These are phyloP conservation scores for Phytophthora boehmeriae DNA, from an alignment of 352 stramenopile genomes.

Conservation along the genomic window DNA sequence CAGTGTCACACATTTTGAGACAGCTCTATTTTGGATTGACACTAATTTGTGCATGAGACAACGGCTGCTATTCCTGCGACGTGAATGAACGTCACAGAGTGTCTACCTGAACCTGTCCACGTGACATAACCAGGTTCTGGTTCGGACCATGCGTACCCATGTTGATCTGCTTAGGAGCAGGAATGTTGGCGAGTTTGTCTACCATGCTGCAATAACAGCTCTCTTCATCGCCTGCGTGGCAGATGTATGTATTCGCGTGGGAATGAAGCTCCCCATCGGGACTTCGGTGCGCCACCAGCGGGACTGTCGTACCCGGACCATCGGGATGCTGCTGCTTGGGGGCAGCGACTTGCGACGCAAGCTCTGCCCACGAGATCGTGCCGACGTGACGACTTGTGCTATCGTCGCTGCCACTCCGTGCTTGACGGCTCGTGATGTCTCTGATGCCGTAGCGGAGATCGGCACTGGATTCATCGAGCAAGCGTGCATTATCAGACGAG, in stretches of 20 bases:
- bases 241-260: too few relatives aligned
- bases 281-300: slow-evolving; percentile 22
- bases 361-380: not conserved
- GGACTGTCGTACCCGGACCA: slow-evolving; percentile 25
- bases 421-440: not conserved
- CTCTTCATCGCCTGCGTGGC: too few relatives aligned
- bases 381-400: slow-evolving; percentile 18
- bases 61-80: too few relatives aligned
- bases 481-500: slow-evolving; percentile 35
- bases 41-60: too few relatives aligned
- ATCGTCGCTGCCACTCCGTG: slow-evolving; percentile 1
- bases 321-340: slow-evolving; percentile 16
- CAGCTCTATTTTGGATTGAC: too few relatives aligned
- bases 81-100: too few relatives aligned
- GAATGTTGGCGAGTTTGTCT: too few relatives aligned
- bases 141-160: too few relatives aligned
- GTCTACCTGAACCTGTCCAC: not conserved
- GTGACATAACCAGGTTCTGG: too few relatives aligned
- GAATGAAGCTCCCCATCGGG: slow-evolving; percentile 17
- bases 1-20: too few relatives aligned
- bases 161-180: too few relatives aligned
- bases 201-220: too few relatives aligned
- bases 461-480: slow-evolving; percentile 10
- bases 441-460: slow-evolving; percentile 17
- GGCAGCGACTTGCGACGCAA: not conserved